Percentiles rank a stretch among this genome's conserved stretches.
Evolutionary conservation across 805 yeast species (phyloP).

Genomic region (Candida caryicola): DNA sequence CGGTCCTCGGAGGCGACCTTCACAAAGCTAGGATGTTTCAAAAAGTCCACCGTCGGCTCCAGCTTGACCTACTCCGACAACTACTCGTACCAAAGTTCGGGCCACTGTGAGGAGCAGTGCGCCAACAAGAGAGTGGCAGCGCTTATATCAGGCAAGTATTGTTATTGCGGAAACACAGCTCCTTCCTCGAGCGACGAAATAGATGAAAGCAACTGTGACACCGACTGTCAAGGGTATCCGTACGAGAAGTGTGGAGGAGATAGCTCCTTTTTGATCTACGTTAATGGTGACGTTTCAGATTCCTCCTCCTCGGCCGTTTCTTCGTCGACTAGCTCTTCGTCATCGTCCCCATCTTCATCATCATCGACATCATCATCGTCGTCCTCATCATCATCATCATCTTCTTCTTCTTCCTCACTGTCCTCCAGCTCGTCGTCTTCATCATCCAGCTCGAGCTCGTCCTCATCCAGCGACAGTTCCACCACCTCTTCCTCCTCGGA

Average conservation of each 20-base stretch:
- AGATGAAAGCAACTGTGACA: constrained; percentile 16
- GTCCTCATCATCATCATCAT: constrained; percentile 7
- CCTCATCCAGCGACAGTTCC: not conserved
- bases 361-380: constrained; percentile 8
- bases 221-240: constrained; percentile 61
- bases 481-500: constrained; percentile 4
- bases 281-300: constrained; percentile 27
- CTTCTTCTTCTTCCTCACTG: constrained; percentile 7
- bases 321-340: constrained; percentile 5
- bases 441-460: constrained; percentile 3
- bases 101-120: constrained; percentile 56
- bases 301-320: constrained; percentile 10
- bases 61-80: constrained; percentile 31
- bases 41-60: constrained; percentile 9
- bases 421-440: constrained; percentile 8
- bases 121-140: constrained; percentile 37
- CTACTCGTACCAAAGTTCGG: constrained; percentile 57
- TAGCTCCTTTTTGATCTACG: constrained; percentile 44
- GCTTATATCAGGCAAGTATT: constrained; percentile 47
- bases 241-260: constrained; percentile 55
- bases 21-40: constrained; percentile 22
- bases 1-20: constrained; percentile 4
- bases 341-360: constrained; percentile 11
- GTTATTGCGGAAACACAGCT: constrained; percentile 63
- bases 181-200: constrained; percentile 22